A percentile compares a stretch with the other conserved stretches of the same genome.
These are phyloP conservation scores for Chlorella variabilis DNA, from an alignment of 163 green algal genomes.

Conservation along the genomic window DNA sequence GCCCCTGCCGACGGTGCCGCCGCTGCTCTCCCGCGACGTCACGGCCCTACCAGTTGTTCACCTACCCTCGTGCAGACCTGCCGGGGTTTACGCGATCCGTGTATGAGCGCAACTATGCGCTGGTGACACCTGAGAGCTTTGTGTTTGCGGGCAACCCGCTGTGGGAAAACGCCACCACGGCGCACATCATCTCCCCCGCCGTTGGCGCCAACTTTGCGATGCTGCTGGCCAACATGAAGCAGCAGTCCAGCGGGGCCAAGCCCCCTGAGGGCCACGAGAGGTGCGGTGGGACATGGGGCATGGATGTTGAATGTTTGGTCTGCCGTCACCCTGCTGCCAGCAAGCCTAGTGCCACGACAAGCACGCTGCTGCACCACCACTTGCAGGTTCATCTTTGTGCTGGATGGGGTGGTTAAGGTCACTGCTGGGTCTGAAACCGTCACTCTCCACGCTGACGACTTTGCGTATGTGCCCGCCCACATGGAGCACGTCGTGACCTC, in stretches of 20 bases:
- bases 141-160: constrained; percentile 73
- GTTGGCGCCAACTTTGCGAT: constrained; percentile 89
- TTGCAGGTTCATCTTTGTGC: constrained; percentile 80
- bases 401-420: constrained; percentile 65
- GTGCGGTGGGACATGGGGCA: constrained; percentile 39
- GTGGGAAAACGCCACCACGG: constrained; percentile 69
- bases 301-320: too few species aligned
- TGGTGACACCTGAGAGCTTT: constrained; percentile 88
- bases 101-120: constrained; percentile 83
- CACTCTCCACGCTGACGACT: constrained; percentile 71
- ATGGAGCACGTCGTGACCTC: constrained; percentile 62
- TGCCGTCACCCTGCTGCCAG: too few species aligned
- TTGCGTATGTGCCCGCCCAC: constrained; percentile 80
- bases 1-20: background rate
- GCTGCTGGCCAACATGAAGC: constrained; percentile 80
- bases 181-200: constrained; percentile 87
- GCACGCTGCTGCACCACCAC: too few species aligned
- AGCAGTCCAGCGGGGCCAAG: constrained; percentile 27
- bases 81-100: constrained; percentile 91
- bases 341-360: too few species aligned
- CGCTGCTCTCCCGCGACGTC: background rate
- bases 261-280: constrained; percentile 65
- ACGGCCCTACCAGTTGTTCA: background rate
- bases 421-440: constrained; percentile 6
- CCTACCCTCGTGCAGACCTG: constrained; percentile 67